These are phyloP conservation scores for Serendipita sp. DNA, from an alignment of 768 basidiomycete species.

Conservation along the genomic window DNA sequence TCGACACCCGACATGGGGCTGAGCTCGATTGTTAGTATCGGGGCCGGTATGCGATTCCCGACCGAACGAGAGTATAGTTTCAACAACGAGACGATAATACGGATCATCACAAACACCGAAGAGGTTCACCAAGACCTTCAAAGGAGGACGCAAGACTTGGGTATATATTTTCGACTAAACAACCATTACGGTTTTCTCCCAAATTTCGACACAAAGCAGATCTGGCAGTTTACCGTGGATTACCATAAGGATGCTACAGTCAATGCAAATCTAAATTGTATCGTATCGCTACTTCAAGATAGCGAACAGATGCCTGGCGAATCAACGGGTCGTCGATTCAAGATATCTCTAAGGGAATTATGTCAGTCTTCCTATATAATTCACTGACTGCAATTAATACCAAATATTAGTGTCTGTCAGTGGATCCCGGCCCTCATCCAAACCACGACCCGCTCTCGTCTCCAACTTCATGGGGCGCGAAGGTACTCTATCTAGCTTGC, in stretches of 20 bases:
- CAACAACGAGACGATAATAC: not conserved
- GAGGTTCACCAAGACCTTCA: not conserved
- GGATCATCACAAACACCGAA: not conserved
- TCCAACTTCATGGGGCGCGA: not conserved
- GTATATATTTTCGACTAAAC: not conserved
- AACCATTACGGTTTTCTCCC: not conserved
- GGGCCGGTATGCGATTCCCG: not conserved
- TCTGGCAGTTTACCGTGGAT: too few species aligned
- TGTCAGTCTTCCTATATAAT: too few species aligned
- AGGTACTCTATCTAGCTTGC: not conserved
- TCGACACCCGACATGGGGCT: not conserved
- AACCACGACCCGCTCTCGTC: not conserved
- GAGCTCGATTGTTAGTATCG: not conserved
- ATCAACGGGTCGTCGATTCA: too few species aligned
- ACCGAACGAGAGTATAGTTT: not conserved
- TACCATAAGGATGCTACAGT: too few species aligned
- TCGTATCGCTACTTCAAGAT: too few species aligned
- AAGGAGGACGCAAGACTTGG: not conserved
- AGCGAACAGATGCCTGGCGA: too few species aligned
- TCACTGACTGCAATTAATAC: too few species aligned
- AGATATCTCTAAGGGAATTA: too few species aligned
- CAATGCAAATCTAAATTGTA: too few species aligned
- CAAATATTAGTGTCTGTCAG: too few species aligned
- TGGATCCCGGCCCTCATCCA: not conserved
- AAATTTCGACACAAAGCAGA: not conserved